phyloP scores from a whole-genome alignment of 345 rosid genomes.

The Heritiera fomes region DNA sequence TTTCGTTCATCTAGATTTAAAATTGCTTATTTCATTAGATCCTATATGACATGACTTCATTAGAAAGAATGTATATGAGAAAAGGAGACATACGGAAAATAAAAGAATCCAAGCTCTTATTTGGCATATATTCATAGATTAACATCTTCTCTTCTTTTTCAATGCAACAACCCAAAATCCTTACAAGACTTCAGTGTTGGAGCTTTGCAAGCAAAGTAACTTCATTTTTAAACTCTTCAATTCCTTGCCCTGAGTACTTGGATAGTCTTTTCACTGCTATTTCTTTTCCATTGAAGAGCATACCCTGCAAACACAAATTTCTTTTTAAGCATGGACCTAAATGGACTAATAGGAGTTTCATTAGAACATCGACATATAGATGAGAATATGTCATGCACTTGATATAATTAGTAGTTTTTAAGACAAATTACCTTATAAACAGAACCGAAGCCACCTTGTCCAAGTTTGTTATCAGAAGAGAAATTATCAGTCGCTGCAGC shows the following conservation, averaged over 20 bases:
- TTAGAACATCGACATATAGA: background rate
- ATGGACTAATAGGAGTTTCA: background rate
- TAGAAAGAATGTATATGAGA: background rate
- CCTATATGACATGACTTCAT: background rate
- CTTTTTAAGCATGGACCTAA: background rate
- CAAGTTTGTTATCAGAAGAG: conserved; percentile 54
- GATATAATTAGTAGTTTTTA: background rate
- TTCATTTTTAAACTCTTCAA: conserved; percentile 51
- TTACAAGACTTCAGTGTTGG: conserved; percentile 72
- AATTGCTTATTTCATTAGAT: background rate
- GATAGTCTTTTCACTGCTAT: conserved; percentile 58
- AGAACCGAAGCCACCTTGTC: conserved; percentile 73
- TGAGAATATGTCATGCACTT: background rate
- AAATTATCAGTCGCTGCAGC: conserved; percentile 57
- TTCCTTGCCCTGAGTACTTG: conserved; percentile 49
- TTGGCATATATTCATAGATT: conserved; percentile 61
- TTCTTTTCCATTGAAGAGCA: conserved; percentile 40
- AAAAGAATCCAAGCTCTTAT: conserved; percentile 58
- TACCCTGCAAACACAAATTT: conserved; percentile 36
- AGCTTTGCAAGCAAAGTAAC: conserved; percentile 44
- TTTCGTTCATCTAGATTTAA: conserved; percentile 38
- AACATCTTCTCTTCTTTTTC: conserved; percentile 54
- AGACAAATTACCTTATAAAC: conserved; percentile 57
- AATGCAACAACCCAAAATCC: conserved; percentile 66
- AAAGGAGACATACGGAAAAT: conserved; percentile 44